These are phyloP conservation scores for Wakefieldia striispora DNA, from an alignment of 768 basidiomycete genomes.

Conservation along the genomic window DNA sequence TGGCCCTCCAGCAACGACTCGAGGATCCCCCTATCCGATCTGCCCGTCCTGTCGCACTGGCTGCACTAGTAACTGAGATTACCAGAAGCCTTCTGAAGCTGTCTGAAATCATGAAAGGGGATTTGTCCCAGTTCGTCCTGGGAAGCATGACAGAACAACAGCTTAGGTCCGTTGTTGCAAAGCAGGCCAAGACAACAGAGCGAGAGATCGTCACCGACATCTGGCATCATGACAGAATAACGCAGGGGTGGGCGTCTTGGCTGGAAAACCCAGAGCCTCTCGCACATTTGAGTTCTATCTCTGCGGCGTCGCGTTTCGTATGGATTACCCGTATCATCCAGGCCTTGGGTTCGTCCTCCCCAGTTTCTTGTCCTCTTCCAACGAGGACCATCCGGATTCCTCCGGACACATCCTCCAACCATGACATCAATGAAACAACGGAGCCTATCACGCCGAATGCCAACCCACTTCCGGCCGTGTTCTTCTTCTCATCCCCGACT, in stretches of 20 bases:
- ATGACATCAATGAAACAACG: neutral
- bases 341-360: constrained; percentile 44
- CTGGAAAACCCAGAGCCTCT: constrained; percentile 7
- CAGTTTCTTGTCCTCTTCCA: constrained; percentile 34
- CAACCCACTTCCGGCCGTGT: constrained; percentile 61
- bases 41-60: constrained; percentile 34
- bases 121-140: constrained; percentile 62
- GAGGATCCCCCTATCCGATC: constrained; percentile 29
- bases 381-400: constrained; percentile 13
- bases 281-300: constrained; percentile 10
- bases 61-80: constrained; percentile 47
- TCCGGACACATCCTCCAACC: neutral
- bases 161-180: constrained; percentile 44
- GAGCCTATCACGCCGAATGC: neutral
- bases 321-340: constrained; percentile 53
- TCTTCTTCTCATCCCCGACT: constrained; percentile 56
- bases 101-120: constrained; percentile 63
- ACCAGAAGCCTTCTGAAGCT: constrained; percentile 49
- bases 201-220: constrained; percentile 50
- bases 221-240: constrained; percentile 39
- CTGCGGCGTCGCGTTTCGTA: constrained; percentile 17
- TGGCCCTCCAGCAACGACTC: constrained; percentile 39
- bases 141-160: constrained; percentile 67
- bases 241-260: constrained; percentile 26
- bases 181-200: constrained; percentile 56